Base-by-base conservation (phyloP, 192 early-diverging fungal species). In the Phycomyces nitens region DNA sequence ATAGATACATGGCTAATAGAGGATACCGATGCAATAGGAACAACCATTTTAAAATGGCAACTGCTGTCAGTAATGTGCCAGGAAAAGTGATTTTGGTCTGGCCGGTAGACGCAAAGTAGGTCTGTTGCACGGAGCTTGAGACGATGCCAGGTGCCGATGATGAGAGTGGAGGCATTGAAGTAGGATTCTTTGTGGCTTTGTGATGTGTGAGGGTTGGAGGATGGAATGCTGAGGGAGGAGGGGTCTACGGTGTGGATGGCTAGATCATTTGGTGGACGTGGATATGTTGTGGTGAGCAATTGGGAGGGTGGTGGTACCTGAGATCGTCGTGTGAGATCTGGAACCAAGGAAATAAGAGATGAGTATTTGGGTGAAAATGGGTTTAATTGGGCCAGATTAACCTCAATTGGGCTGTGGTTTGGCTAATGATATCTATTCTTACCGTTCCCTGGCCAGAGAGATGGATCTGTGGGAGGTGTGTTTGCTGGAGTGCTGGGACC, bases 141-240 rank as follows among this genome's bases (percentile, higher is more conserved):
- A 54, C 85, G 74, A 53, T 81, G 78, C 85, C 85, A 86, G 18
- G 80, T 75, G 53, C 83, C 83, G 16, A 86, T 81, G 1, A 77
- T 78, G 15, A 86, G 64, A 16, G 82, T 34, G 12, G 56, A 40
- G 7, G 78, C 53, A 76, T 81, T 57, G 60, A 79, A 57, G 80
- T 66, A 47, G 11, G 44, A 14, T 47, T 47, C 18, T 14, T 47
- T 47, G 16, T 38, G 6, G 42, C 16, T 22, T 22, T 22, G 22
- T 47, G 12, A 14, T 6, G 12, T 2, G 12, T 2, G 44, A 34
- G 29, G 29, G 29, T 34, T 34, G 7, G 29, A 34, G 2, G 29
- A 34, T 34, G 29, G 29, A 7, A 34, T 34, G 7, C 29, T 34
- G 29, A 34, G 29, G 2, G 29, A 2, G 2, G 29, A 2, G 7